Base-by-base conservation (phyloP, 106 monocot genomes). In the Narthecium ossifragum region DNA sequence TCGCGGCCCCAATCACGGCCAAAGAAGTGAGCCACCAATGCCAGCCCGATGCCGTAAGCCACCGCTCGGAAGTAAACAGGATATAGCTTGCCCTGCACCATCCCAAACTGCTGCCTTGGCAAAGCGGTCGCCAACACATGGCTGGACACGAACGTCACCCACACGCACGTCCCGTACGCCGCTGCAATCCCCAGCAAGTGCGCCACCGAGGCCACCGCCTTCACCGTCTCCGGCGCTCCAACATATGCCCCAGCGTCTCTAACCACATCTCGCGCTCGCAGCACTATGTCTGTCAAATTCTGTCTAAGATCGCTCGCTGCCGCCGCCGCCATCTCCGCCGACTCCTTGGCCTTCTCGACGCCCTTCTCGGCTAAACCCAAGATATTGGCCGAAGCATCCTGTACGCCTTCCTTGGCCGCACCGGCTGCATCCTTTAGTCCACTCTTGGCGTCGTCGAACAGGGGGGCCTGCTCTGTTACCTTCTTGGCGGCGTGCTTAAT, bases 81-180 rank as follows among this genome's bases (percentile, higher is more conserved):
- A 38, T 85, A 88, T 10, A 88, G 27, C 70, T 73, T 73, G 64
- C 93, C 85, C 79, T 88, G 93, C 58, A 88, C 68, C 26, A 85
- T 22, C 49, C 85, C 93, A 21, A 93, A 67, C 71, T 88, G 92
- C 75, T 93, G 92, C 64, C 85, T 58, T 12, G 81, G 81, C 67
- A 88, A 41, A 24, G 71, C 75, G 8, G 57, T 27, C 0, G 78
- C 84, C 28, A 93, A 57, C 37, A 93, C 84, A 50, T 88, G 76
- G 64, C 81, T 85, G 24, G 92, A 88, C 48, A 77, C 73, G 56
- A 93, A 93, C 21, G 88, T 85, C 70, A 93, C 92, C 92, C 92
- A 93, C 43, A 82, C 46, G 40, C 70, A 70, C 32, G 76, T 51
- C 22, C 88, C 88, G 65, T 82, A 93, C 22, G 82, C 81, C 46